Percentiles rank a stretch among this genome's conserved stretches.
Conservation (phyloP, 1,139 yeast species). For the Blastobotrys buckinghamii region DNA sequence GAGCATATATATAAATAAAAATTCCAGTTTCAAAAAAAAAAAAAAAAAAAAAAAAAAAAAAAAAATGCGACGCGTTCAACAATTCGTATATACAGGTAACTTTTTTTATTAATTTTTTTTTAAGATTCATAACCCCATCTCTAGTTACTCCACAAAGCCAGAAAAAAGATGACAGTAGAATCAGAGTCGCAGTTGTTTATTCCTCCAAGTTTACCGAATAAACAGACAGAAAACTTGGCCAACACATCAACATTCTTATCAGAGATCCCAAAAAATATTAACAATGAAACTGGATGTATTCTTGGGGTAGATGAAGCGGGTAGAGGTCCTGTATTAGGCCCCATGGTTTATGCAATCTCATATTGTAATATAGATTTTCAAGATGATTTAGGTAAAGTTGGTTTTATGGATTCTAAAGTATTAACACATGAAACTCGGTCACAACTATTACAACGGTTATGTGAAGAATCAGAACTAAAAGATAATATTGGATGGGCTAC, state of each 20-base stretch:
- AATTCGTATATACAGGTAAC: not conserved
- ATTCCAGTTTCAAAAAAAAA: too few species aligned
- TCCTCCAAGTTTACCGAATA: slow-evolving; percentile 28
- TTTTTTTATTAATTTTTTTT: not conserved
- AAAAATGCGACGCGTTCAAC: too few species aligned
- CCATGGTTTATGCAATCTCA: slow-evolving; percentile 93
- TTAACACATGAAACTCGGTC: slow-evolving; percentile 68
- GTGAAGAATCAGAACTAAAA: slow-evolving; percentile 40
- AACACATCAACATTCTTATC: slow-evolving; percentile 35
- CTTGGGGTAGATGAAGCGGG: slow-evolving; percentile 98
- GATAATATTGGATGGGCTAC: slow-evolving; percentile 82
- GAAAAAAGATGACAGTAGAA: slow-evolving; percentile 2
- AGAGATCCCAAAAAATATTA: slow-evolving; percentile 30
- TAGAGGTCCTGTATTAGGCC: slow-evolving; percentile 90
- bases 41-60: too few species aligned
- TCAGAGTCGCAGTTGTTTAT: slow-evolving; percentile 14
- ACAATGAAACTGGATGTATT: slow-evolving; percentile 37
- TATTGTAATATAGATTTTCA: slow-evolving; percentile 58
- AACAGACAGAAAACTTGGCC: slow-evolving; percentile 16
- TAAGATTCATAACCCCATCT: too few species aligned
- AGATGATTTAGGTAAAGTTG: slow-evolving; percentile 54
- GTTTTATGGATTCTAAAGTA: slow-evolving; percentile 91
- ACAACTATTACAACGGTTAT: slow-evolving; percentile 53
- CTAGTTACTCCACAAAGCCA: too few species aligned
- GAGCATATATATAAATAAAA: too few species aligned